A percentile compares a stretch with the other conserved stretches of the same genome.
These are phyloP conservation scores for Eragrostis curvula DNA, from an alignment of 176 grass and related monocot genomes.

Conservation along the genomic window DNA sequence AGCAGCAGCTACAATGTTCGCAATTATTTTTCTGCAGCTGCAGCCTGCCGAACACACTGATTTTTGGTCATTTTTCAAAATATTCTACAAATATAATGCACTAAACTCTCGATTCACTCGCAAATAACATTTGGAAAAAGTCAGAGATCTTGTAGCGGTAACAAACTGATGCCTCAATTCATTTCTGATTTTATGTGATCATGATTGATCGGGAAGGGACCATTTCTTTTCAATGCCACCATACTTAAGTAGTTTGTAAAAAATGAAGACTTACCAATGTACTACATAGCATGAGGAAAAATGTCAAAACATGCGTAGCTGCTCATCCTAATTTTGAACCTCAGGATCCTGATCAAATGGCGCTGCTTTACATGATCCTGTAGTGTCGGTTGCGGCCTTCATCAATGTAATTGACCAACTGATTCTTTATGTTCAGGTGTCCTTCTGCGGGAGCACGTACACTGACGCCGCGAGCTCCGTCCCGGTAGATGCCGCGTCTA, in stretches of 20 bases:
- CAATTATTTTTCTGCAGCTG: too few relatives aligned
- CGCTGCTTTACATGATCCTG: not conserved
- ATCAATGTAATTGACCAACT: not conserved
- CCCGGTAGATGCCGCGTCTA: slow-evolving; percentile 8
- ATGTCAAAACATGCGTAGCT: not conserved
- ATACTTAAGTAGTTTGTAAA: not conserved
- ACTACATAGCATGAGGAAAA: not conserved
- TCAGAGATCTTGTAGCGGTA: too few relatives aligned
- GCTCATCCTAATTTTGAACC: not conserved
- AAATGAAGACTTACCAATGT: not conserved
- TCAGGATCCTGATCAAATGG: not conserved
- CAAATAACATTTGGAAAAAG: too few relatives aligned
- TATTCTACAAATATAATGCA: too few relatives aligned
- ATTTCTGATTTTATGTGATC: not conserved
- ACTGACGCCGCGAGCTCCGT: slow-evolving; percentile 43
- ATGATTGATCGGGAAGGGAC: too few relatives aligned
- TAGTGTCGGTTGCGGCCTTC: not conserved
- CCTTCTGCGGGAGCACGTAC: slow-evolving; percentile 50
- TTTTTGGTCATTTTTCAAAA: too few relatives aligned
- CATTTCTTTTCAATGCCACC: not conserved
- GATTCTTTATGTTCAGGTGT: slow-evolving; percentile 36
- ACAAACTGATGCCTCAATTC: not conserved
- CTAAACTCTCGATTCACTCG: too few relatives aligned
- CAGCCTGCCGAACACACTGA: too few relatives aligned
- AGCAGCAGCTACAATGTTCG: too few relatives aligned